Percentiles rank a stretch among this genome's conserved stretches.
phyloP scores from a whole-genome alignment of 257 asterid genomes.

The Handroanthus guayacan region DNA sequence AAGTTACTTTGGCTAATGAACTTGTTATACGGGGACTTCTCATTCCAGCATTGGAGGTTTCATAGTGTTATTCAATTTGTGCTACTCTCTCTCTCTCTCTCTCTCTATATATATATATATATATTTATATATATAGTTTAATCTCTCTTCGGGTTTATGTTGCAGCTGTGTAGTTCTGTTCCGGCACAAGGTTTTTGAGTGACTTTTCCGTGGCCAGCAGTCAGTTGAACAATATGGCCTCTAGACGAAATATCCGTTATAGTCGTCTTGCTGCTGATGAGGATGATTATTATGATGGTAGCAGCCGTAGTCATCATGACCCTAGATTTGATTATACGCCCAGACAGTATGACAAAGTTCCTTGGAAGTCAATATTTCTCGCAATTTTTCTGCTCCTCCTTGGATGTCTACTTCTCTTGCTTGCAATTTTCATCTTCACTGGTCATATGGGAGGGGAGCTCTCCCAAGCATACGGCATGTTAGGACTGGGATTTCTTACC shows the following conservation, averaged over 20 bases:
- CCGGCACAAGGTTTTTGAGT: conserved; percentile 24
- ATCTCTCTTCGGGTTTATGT: conserved; percentile 1
- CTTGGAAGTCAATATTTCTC: conserved; percentile 89
- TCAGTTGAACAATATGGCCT: conserved; percentile 55
- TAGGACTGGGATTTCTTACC: conserved; percentile 80
- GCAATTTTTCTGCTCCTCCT: conserved; percentile 82
- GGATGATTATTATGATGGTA: conserved; percentile 56
- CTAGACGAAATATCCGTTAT: conserved; percentile 69
- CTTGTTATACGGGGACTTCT: neutral
- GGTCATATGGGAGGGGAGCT: conserved; percentile 93
- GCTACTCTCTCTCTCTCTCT: no score
- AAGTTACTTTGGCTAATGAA: neutral
- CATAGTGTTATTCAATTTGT: conserved; percentile 1
- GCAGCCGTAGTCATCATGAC: conserved; percentile 49
- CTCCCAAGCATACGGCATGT: conserved; percentile 86
- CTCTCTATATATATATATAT: no score
- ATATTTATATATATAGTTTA: neutral
- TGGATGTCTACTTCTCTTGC: conserved; percentile 83
- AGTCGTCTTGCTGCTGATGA: conserved; percentile 74
- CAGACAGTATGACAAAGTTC: conserved; percentile 62
- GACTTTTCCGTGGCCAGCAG: conserved; percentile 26
- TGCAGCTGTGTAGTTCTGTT: conserved; percentile 29
- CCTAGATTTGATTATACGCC: conserved; percentile 85
- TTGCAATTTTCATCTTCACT: conserved; percentile 77
- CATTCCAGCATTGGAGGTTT: conserved; percentile 3